Conservation (phyloP, 805 yeast genomes). For the Suhomyces vadensis region DNA sequence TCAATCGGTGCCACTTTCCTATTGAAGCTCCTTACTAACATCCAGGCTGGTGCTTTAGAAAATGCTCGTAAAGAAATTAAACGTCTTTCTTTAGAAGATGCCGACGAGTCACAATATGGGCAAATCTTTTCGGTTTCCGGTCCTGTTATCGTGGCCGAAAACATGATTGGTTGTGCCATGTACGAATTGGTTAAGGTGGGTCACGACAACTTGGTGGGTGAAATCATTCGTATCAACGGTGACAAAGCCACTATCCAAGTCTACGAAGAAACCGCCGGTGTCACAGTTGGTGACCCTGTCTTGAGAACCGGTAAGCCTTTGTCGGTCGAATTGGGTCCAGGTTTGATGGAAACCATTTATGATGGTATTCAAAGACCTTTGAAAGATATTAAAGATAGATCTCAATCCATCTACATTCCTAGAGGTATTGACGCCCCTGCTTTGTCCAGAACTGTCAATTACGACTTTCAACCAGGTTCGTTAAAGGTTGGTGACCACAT, state of each 20-base stretch:
- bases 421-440: conserved; percentile 98
- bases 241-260: conserved; percentile 99
- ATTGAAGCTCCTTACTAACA: conserved; percentile 13
- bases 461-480: conserved; percentile 80
- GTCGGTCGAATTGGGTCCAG: conserved; percentile 98
- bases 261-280: conserved; percentile 99
- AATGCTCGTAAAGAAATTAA: conserved; percentile 93
- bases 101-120: conserved; percentile 79
- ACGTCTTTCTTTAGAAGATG: conserved; percentile 74
- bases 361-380: conserved; percentile 99
- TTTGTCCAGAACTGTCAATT: conserved; percentile 75
- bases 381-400: conserved; percentile 81
- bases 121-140: conserved; percentile 94
- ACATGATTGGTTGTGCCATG: conserved; percentile 99
- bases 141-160: conserved; percentile 96
- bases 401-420: conserved; percentile 95
- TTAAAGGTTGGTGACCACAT: conserved; percentile 94
- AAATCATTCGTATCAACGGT: conserved; percentile 93
- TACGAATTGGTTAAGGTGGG: conserved; percentile 98
- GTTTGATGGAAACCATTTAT: conserved; percentile 97
- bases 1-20: background rate
- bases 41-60: conserved; percentile 92
- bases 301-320: conserved; percentile 98
- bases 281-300: conserved; percentile 98
- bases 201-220: conserved; percentile 95